Evolutionary conservation across 768 basidiomycete genomes (phyloP), one percentile per base, ranked within the genome.

Genomic region (Mycena venus): DNA sequence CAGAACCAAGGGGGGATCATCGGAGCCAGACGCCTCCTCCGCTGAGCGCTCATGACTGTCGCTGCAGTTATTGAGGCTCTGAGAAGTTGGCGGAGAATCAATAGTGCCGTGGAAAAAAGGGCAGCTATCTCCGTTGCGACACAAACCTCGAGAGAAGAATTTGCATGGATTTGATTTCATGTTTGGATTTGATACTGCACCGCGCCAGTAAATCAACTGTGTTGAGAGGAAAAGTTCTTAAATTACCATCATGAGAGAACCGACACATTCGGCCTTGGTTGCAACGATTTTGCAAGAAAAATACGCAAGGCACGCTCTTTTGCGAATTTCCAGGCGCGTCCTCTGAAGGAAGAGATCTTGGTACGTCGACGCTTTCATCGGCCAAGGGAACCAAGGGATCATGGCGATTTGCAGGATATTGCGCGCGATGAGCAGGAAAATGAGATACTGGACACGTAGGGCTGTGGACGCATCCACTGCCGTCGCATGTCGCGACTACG

Each of bases 391-490:
- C 5, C 5, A 19, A 44, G 47, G 62, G 21, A 36, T 56, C n/a
- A 23, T 36, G 19, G 47, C 17, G 29, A 29, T 21, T 23, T 25
- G 51, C 5, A 15, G 53, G 21, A 32, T 36, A 34, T 44, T 36
- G 12, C 44, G 51, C 27, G n/a, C 29, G 38, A 12, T 38, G 17
- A 63, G 64, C 31, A 7, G 66, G 36, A n/a, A 29, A 36, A n/a
- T 53, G 42, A 15, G 27, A 70, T 36, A 56, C 5, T 10, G 75
- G 70, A 27, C 75, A 77, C 17, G 75, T 56, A 21, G 17, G 44
- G 25, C 64, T 67, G 47, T 77, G 75, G 63, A 56, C 31, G 56
- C 75, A 77, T 38, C 75, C 75, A 59, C 31, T 70, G 59, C 27
- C 34, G 36, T 73, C 73, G 51, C 75, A 76, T 15, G 29, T 19